Evolutionary conservation across 2,329 filamentous ascomycete species (phyloP).

Genomic region (Scedosporium apiospermum): DNA sequence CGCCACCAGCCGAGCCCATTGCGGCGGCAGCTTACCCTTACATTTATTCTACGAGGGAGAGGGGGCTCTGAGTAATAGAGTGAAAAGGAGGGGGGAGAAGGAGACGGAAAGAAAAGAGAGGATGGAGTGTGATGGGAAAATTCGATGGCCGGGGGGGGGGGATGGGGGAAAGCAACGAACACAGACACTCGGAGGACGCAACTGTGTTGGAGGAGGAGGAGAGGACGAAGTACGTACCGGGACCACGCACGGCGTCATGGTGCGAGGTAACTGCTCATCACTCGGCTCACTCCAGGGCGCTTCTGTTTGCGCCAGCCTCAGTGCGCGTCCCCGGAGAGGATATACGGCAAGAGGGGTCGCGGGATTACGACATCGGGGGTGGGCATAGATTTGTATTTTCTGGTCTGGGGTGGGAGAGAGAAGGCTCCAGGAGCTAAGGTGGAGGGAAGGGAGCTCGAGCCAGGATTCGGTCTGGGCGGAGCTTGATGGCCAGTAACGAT

Average conservation of each 20-base stretch:
- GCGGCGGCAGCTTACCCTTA: not conserved
- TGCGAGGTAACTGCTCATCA: not conserved
- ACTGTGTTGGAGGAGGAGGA: not conserved
- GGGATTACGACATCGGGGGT: constrained; percentile 1
- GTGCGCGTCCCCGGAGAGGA: not conserved
- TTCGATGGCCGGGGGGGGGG: not conserved
- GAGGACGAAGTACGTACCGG: not conserved
- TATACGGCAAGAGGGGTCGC: not conserved
- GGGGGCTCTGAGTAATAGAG: not conserved
- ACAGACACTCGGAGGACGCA: not conserved
- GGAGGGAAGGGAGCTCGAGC: not conserved
- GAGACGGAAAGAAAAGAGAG: not conserved
- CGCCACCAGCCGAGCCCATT: not conserved
- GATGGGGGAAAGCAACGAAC: not conserved
- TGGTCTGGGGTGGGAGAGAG: not conserved
- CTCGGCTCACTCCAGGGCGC: not conserved
- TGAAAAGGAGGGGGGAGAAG: not conserved
- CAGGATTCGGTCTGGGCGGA: not conserved
- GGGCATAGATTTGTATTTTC: not conserved
- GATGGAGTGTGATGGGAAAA: not conserved
- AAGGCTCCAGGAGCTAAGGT: not conserved
- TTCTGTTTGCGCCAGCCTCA: not conserved
- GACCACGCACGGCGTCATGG: not conserved
- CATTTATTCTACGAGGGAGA: not conserved
- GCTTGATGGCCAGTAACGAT: not conserved